Evolutionary conservation across 2,329 filamentous ascomycete species (phyloP).

Genomic region (Claviceps fusiformis): DNA sequence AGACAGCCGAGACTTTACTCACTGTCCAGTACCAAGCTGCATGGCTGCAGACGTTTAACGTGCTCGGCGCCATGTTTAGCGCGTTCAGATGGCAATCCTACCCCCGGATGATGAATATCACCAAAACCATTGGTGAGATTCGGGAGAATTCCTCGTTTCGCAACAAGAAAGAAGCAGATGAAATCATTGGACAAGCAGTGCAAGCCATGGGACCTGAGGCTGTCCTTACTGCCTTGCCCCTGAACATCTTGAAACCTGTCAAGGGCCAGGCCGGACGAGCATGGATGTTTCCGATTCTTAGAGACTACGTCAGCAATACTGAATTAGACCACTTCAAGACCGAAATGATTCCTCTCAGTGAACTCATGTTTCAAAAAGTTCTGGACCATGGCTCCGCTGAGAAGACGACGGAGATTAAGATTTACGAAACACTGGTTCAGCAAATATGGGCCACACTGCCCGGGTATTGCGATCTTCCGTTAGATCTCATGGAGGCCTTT

Average conservation of each 20-base stretch:
- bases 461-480: slow-evolving; percentile 84
- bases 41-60: slow-evolving; percentile 88
- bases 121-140: slow-evolving; percentile 72
- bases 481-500: slow-evolving; percentile 65
- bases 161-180: slow-evolving; percentile 89
- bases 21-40: slow-evolving; percentile 87
- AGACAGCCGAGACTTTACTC: slow-evolving; percentile 58
- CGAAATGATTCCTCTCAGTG: slow-evolving; percentile 80
- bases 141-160: slow-evolving; percentile 78
- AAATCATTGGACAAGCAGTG: slow-evolving; percentile 76
- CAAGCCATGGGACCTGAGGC: slow-evolving; percentile 80
- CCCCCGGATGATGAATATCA: slow-evolving; percentile 62
- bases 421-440: slow-evolving; percentile 90
- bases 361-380: slow-evolving; percentile 78
- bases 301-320: slow-evolving; percentile 83
- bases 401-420: slow-evolving; percentile 94
- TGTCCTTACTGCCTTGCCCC: slow-evolving; percentile 67
- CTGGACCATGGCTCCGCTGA: slow-evolving; percentile 68
- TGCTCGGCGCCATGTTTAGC: slow-evolving; percentile 78
- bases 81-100: slow-evolving; percentile 71
- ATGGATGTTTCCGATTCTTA: slow-evolving; percentile 85
- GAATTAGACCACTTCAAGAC: slow-evolving; percentile 70
- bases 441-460: slow-evolving; percentile 92
- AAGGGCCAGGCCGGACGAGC: slow-evolving; percentile 72
- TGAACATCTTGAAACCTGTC: slow-evolving; percentile 70